A percentile compares a stretch with the other conserved stretches of the same genome.
Conservation (phyloP, 345 rosid species). For the Gossypium rotundifolium region DNA sequence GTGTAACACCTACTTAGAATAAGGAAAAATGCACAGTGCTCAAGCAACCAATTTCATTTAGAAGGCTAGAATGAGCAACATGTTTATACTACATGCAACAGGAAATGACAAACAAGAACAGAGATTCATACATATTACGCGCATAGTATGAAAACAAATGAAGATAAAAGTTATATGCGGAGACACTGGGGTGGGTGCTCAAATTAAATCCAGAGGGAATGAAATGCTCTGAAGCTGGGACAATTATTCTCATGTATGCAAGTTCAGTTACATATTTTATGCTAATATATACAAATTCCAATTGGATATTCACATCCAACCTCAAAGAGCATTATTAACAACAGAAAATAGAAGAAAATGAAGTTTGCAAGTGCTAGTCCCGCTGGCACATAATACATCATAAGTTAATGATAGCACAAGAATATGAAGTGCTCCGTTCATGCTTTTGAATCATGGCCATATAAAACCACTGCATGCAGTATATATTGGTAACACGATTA, state of each 20-base stretch:
- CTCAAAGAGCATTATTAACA: not conserved
- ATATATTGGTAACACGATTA: not conserved
- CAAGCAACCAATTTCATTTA: not conserved
- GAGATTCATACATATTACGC: not conserved
- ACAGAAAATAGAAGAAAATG: not conserved
- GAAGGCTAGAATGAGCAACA: not conserved
- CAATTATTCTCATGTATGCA: not conserved
- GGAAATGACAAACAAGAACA: not conserved
- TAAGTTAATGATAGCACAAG: not conserved
- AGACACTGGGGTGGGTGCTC: not conserved
- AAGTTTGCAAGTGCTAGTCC: not conserved
- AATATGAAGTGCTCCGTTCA: not conserved
- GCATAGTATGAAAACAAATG: not conserved
- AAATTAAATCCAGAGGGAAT: not conserved
- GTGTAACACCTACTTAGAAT: not conserved
- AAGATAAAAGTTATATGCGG: not conserved
- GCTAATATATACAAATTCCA: not conserved
- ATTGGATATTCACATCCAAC: not conserved
- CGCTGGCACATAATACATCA: not conserved
- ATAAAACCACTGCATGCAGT: not conserved
- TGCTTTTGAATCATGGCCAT: not conserved
- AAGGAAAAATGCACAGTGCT: not conserved
- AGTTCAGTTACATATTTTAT: not conserved
- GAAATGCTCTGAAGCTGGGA: not conserved
- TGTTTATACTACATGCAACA: not conserved